Evolutionary conservation across 2,329 filamentous ascomycete species (phyloP).

Genomic region (Dactylellina parvicollis): DNA sequence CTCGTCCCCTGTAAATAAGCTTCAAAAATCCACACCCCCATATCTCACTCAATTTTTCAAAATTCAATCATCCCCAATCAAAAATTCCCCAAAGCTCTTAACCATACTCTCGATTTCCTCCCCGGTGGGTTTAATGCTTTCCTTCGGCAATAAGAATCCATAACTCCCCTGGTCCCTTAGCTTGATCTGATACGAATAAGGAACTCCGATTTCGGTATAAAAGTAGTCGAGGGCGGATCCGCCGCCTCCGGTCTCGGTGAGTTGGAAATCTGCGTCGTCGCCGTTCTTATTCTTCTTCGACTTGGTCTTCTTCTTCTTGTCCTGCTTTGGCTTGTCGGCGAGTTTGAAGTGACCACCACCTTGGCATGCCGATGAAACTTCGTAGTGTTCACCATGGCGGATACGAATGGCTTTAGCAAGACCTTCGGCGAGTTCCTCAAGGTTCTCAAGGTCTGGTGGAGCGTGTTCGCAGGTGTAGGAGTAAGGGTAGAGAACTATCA

Average conservation of each 20-base stretch:
- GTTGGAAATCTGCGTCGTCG: slow-evolving; percentile 60
- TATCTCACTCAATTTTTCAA: neutral
- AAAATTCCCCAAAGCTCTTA: slow-evolving; percentile 49
- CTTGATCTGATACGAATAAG: slow-evolving; percentile 93
- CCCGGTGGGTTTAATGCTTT: slow-evolving; percentile 87
- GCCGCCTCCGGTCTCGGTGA: slow-evolving; percentile 76
- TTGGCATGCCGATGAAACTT: slow-evolving; percentile 85
- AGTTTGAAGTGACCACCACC: slow-evolving; percentile 68
- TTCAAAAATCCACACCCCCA: neutral
- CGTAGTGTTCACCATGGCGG: slow-evolving; percentile 79
- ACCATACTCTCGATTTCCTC: slow-evolving; percentile 68
- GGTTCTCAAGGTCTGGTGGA: slow-evolving; percentile 87
- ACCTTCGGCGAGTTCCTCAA: slow-evolving; percentile 87
- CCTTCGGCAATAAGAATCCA: slow-evolving; percentile 86
- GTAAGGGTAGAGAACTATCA: slow-evolving; percentile 82
- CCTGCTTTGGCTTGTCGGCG: slow-evolving; percentile 50
- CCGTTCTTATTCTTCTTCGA: slow-evolving; percentile 59
- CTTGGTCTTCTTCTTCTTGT: slow-evolving; percentile 59
- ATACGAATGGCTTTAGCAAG: slow-evolving; percentile 80
- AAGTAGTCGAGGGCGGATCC: slow-evolving; percentile 95
- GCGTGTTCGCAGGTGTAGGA: slow-evolving; percentile 80
- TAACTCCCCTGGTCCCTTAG: slow-evolving; percentile 92
- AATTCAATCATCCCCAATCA: slow-evolving; percentile 36
- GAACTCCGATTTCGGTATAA: slow-evolving; percentile 83
- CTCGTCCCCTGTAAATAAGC: neutral